phyloP scores from a whole-genome alignment of 331 rosid genomes.

The Quercus phellos region DNA sequence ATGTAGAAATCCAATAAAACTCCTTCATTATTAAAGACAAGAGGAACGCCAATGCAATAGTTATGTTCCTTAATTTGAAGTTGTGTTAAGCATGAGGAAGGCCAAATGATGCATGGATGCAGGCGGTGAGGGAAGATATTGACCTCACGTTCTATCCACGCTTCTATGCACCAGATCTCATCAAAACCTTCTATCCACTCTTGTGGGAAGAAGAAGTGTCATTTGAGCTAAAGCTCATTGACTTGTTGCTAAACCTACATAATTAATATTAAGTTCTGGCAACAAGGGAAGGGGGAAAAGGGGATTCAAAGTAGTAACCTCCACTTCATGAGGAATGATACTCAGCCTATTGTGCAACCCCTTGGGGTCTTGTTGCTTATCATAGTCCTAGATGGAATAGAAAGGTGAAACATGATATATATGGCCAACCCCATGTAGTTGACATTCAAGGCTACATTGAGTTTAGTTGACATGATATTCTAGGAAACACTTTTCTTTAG shows the following conservation, averaged over 20 bases:
- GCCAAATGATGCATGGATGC: background rate
- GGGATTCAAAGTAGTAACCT: too few relatives aligned
- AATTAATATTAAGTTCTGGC: background rate
- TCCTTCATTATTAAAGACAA: too few relatives aligned
- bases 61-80: background rate
- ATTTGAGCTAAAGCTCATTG: too few relatives aligned
- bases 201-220: too few relatives aligned
- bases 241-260: background rate
- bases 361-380: too few relatives aligned
- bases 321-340: too few relatives aligned
- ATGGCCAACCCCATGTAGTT: background rate
- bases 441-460: background rate
- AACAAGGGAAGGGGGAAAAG: too few relatives aligned
- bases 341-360: too few relatives aligned
- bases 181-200: too few relatives aligned
- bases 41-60: background rate
- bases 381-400: background rate
- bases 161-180: too few relatives aligned
- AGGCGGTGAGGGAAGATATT: background rate
- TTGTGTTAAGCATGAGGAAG: background rate
- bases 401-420: constrained; percentile 1
- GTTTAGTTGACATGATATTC: background rate
- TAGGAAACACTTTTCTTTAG: background rate
- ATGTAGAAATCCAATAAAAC: background rate
- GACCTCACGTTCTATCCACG: background rate